These are phyloP conservation scores for Calonectria montana DNA, from an alignment of 2,329 filamentous ascomycete genomes.

Conservation along the genomic window DNA sequence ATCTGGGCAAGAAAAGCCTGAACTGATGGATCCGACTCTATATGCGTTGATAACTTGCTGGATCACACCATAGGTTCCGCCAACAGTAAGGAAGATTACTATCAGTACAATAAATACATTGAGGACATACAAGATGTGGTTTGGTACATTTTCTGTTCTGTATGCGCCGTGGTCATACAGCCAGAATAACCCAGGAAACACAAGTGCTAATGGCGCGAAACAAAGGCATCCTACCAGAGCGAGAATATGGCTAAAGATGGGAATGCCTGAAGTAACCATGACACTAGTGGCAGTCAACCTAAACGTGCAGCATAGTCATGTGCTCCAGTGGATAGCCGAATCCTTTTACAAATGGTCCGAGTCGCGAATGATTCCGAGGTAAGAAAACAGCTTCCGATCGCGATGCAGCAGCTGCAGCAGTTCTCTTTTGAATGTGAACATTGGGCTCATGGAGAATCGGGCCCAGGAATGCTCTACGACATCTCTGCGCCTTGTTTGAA, in stretches of 20 bases:
- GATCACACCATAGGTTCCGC: constrained; percentile 41
- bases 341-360: not conserved
- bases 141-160: not conserved
- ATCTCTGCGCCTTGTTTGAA: not conserved
- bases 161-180: not conserved
- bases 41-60: constrained; percentile 44
- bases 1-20: constrained; percentile 34
- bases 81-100: constrained; percentile 38
- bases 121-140: constrained; percentile 2
- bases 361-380: not conserved
- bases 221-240: constrained; percentile 41
- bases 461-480: not conserved
- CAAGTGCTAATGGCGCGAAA: constrained; percentile 39
- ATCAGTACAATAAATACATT: constrained; percentile 35
- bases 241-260: constrained; percentile 42
- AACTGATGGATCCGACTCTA: constrained; percentile 29
- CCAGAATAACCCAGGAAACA: constrained; percentile 15
- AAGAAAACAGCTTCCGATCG: not conserved
- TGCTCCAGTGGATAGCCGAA: not conserved
- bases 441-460: not conserved
- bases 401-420: not conserved
- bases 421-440: not conserved
- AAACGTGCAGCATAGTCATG: constrained; percentile 6
- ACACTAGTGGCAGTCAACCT: constrained; percentile 34
- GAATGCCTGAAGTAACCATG: constrained; percentile 35